Evolutionary conservation across 129 eudicot genomes (phyloP), one percentile per base, ranked within the genome.

Genomic region (Cynara cardunculus): DNA sequence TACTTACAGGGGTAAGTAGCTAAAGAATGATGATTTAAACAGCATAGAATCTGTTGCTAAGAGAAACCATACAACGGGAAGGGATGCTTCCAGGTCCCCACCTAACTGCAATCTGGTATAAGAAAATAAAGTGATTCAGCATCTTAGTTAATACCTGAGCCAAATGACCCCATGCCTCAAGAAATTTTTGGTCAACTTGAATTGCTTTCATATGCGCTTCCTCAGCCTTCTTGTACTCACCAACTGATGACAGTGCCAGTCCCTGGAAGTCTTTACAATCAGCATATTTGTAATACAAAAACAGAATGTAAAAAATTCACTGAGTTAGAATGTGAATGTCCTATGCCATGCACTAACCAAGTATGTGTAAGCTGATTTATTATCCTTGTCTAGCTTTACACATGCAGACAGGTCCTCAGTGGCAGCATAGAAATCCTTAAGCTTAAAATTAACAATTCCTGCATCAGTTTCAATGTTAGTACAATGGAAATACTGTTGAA

Each of bases 361-460:
- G 78, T 95, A 95, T 53, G 99, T 95, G 83, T 87, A 89, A 28
- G 97, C 99, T 56, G 99, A 95, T 85, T 92, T 92, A 87, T 95
- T 95, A 80, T 86, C 89, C 80, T 81, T 86, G 24, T 95, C 97
- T 78, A 95, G 83, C 84, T 89, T 87, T 75, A 95, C 97, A 83
- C 99, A 95, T 24, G 91, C 87, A 80, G 99, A 86, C 41, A 95
- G 85, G 88, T 95, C 99, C 69, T 90, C 89, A 25, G 85, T 91
- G 70, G 99, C 97, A 78, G 97, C 94, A 78, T 77, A 69, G 65
- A 89, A 95, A 88, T 95, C 99, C 90, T 95, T 92, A 44, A 89
- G 87, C 90, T 95, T 95, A 87, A 88, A 95, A 84, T 91, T 92
- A 22, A 95, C 99, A 69, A 95, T 92, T 80, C 99, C 97, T 95